phyloP scores from a whole-genome alignment of 2,329 filamentous ascomycete species.

The Fusarium sacchari region DNA sequence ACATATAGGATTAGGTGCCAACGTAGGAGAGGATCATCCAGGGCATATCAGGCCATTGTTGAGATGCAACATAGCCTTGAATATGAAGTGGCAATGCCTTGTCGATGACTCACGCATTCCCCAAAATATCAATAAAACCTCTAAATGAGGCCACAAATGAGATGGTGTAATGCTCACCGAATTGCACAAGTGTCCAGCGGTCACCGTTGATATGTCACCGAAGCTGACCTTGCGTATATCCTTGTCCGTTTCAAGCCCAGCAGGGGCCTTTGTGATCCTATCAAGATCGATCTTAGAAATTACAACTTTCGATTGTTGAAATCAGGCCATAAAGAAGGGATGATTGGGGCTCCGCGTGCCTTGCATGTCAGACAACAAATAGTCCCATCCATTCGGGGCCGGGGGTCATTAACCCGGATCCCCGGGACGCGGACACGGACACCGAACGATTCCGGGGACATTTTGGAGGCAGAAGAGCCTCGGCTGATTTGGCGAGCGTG shows the following conservation, averaged over 20 bases:
- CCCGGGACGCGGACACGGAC: conserved; percentile 8
- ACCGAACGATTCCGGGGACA: conserved; percentile 1
- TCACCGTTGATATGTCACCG: not conserved
- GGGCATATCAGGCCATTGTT: not conserved
- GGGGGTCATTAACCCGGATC: conserved; percentile 10
- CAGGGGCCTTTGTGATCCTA: not conserved
- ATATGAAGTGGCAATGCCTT: not conserved
- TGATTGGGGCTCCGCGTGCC: conserved; percentile 25
- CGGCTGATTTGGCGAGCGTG: conserved; percentile 1
- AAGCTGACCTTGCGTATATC: not conserved
- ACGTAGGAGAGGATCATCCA: not conserved
- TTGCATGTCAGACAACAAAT: conserved; percentile 32
- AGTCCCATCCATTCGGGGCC: conserved; percentile 19
- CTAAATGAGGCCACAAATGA: not conserved
- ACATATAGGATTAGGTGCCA: not conserved
- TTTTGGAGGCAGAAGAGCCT: not conserved
- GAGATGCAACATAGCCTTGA: not conserved
- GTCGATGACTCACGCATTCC: not conserved
- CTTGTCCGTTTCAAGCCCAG: not conserved
- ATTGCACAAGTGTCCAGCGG: too few species aligned
- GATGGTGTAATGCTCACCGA: not conserved
- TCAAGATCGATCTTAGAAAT: conserved; percentile 9
- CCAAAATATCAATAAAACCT: not conserved
- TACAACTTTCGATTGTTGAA: conserved; percentile 30
- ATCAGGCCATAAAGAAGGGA: conserved; percentile 29